Evolutionary conservation across 257 asterid species (phyloP).

Genomic region (Craterostigma plantagineum): DNA sequence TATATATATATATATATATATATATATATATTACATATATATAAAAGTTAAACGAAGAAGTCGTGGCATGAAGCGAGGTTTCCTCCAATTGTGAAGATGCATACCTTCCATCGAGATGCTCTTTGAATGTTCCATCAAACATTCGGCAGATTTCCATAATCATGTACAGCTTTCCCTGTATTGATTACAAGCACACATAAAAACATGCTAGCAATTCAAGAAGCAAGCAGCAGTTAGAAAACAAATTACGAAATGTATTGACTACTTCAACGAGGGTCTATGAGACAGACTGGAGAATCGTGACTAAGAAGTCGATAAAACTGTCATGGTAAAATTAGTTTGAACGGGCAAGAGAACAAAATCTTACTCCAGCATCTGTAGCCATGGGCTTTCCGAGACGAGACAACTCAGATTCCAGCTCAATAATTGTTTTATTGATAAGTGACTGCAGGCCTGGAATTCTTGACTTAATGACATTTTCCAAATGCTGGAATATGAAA

Average conservation of each 20-base stretch:
- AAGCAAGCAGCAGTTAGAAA: neutral
- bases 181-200: neutral
- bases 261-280: neutral
- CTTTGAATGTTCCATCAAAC: conserved; percentile 61
- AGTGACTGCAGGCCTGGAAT: conserved; percentile 75
- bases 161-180: conserved; percentile 65
- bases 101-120: conserved; percentile 76
- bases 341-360: conserved; percentile 4
- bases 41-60: conserved; percentile 5
- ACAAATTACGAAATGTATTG: neutral
- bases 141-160: conserved; percentile 65
- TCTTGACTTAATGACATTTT: conserved; percentile 60
- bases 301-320: neutral
- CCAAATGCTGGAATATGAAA: conserved; percentile 41
- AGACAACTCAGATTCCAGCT: conserved; percentile 59
- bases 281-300: too few relatives aligned
- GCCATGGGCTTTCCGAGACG: conserved; percentile 71
- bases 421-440: conserved; percentile 55
- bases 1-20: too few relatives aligned
- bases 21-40: too few relatives aligned
- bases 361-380: conserved; percentile 63
- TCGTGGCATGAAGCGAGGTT: neutral
- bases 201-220: neutral
- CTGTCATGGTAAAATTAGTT: neutral
- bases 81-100: conserved; percentile 9